Evolutionary conservation across 2,329 filamentous ascomycete genomes (phyloP), one percentile per base, ranked within the genome.

Genomic region (Exophiala viscosa): DNA sequence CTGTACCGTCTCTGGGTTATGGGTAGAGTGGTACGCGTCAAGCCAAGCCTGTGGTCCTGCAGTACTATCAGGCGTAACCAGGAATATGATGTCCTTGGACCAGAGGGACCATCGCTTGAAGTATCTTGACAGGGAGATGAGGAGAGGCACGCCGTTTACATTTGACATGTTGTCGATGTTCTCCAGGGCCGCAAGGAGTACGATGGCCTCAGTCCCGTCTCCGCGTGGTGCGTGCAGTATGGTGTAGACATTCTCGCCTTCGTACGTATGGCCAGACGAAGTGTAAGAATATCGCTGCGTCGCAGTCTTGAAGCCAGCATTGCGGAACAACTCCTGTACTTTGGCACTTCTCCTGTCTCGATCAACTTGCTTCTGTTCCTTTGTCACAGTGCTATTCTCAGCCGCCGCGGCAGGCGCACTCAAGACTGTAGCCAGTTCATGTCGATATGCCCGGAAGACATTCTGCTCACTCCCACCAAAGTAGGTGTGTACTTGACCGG

Each of bases 91-190:
- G 69, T 99, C 93, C 71, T 99, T 99, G 54, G 91, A 96, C 93
- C 93, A 99, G 23, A 99, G 79, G 48, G 90, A 96, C 93, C 93
- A 99, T 62, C 87, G 83, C 71, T 95, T 96, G 74, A 99, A 97
- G 72, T 99, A 99, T 60, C 93, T 83, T 23, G 90, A 88, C 61
- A 99, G 73, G 0, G 92, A 91, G 64, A 99, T 74, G 2, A 90
- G 85, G 31, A 99, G 79, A 6, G 90, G 86, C 5, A 99, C 85
- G 14, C 92, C 93, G 56, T 91, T 93, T 59, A 85, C 80, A 71
- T 99, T 99, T 62, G 91, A 72, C 61, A 86, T 79, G 20, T 81
- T 84, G 50, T 89, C 82, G 62, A 88, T 85, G 61, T 91, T 96
- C 66, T 79, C 84, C 90, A 91, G 96, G 1, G 91, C 86, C 18